Evolutionary conservation across 139 green algal species (phyloP).

Genomic region (Edaphochlamys debaryana): DNA sequence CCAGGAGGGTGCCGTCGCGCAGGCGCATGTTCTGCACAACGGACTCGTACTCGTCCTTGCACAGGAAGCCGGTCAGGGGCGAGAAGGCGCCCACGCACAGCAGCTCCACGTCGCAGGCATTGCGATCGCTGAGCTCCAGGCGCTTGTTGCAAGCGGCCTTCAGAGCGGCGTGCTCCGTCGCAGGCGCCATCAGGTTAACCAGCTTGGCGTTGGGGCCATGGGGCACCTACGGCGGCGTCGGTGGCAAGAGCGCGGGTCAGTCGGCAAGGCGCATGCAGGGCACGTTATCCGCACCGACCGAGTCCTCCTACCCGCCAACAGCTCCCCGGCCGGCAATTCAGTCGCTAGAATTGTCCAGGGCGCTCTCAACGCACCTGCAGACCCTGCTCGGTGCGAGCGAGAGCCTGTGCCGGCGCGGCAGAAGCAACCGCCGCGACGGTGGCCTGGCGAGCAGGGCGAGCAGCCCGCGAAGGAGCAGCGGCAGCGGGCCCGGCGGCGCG

Average conservation of each 20-base stretch:
- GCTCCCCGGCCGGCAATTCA: no score
- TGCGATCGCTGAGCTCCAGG: constrained; percentile 86
- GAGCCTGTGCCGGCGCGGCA: neutral
- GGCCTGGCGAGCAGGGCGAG: neutral
- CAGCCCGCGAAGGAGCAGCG: no score
- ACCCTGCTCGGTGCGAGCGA: neutral
- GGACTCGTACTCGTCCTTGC: constrained; percentile 85
- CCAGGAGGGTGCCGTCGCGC: constrained; percentile 76
- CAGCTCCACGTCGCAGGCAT: constrained; percentile 95
- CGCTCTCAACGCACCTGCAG: constrained; percentile 36
- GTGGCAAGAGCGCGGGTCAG: no score
- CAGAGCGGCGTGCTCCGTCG: constrained; percentile 61
- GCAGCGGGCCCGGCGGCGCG: neutral
- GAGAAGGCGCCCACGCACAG: constrained; percentile 90
- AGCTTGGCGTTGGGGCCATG: constrained; percentile 82
- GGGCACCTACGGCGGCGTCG: constrained; percentile 59
- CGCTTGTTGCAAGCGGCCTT: constrained; percentile 67
- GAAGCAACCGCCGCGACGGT: neutral
- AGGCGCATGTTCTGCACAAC: constrained; percentile 86
- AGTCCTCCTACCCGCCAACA: neutral
- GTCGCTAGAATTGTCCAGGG: no score
- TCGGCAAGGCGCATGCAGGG: constrained; percentile 49
- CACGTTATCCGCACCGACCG: neutral
- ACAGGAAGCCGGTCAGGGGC: constrained; percentile 90
- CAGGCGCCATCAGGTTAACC: constrained; percentile 81